Evolutionary conservation across 352 stramenopile genomes (phyloP), one percentile per base, ranked within the genome.

Genomic region (Phytophthora europaea): DNA sequence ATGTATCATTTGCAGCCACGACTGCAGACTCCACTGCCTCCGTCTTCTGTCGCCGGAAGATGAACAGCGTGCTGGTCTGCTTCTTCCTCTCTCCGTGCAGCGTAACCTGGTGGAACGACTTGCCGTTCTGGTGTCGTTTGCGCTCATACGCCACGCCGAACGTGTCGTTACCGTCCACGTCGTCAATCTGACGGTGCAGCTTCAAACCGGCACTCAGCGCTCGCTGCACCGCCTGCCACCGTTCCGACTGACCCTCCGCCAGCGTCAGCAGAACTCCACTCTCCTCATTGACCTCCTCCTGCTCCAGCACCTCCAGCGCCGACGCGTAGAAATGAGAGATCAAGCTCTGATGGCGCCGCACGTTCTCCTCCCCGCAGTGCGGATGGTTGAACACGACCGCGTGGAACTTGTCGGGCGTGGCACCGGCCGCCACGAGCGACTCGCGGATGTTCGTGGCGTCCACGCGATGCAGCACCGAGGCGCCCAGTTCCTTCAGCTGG

Each of bases 301-400:
- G 9, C n/a, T 62, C 45, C 28, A 93, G 61, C 9, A 95, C 67
- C 9, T 82, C 68, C 26, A 84, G 50, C 7, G 84, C 85, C 7
- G 92, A 92, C 58, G 88, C 70, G 71, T 95, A 98, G 50, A 99
- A 97, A 72, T 99, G 95, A 48, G 85, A 93, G 18, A 99, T 72
- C 67, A 99, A 92, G 61, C 87, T 88, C 58, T 85, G 86, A 82
- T 99, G 95, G 6, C 90, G 83, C 58, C 65, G 61, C 20, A 96
- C 84, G 76, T 98, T 94, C 81, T 99, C 95, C 43, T 92, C 92
- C 7, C 93, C 95, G 61, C 95, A 91, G 75, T 99, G 95, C 15
- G 95, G 95, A 76, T 99, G 95, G 74, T 99, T 95, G 77, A 99
- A 99, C n/a, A 98, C 84, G 15, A 99, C 85, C 58, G 83, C 67